Evolutionary conservation across 441 rosid genomes (phyloP).

Genomic region (Kokia cookei): DNA sequence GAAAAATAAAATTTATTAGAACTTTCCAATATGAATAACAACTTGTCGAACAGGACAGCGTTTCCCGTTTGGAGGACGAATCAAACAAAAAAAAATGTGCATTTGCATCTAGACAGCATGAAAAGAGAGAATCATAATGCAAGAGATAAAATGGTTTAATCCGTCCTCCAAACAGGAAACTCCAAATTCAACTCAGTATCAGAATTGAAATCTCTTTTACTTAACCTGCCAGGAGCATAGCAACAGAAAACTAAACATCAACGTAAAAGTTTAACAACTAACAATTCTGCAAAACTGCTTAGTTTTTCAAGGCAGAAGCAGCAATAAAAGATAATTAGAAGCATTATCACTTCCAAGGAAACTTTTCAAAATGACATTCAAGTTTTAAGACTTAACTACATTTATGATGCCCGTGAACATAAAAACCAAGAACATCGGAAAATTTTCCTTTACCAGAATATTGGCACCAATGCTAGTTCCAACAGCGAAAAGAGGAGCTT

Average conservation of each 20-base stretch:
- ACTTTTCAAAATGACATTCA: neutral
- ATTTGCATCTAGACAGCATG: neutral
- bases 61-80: no score
- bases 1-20: neutral
- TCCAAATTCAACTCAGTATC: neutral
- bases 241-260: neutral
- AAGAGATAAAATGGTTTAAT: neutral
- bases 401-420: neutral
- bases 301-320: neutral
- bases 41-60: neutral
- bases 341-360: neutral
- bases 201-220: neutral
- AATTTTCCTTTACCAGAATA: neutral
- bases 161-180: neutral
- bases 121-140: neutral
- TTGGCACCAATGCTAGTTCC: neutral
- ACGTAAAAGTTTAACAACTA: neutral
- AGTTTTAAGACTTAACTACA: neutral
- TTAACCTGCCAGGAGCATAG: neutral
- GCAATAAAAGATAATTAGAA: neutral
- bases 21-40: neutral
- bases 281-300: neutral
- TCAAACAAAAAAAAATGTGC: neutral
- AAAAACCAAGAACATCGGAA: neutral
- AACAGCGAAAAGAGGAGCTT: neutral